Percentiles rank a stretch among this genome's conserved stretches.
Conservation (phyloP, 2,329 filamentous ascomycete genomes). For the Diaporthe ampelina region DNA sequence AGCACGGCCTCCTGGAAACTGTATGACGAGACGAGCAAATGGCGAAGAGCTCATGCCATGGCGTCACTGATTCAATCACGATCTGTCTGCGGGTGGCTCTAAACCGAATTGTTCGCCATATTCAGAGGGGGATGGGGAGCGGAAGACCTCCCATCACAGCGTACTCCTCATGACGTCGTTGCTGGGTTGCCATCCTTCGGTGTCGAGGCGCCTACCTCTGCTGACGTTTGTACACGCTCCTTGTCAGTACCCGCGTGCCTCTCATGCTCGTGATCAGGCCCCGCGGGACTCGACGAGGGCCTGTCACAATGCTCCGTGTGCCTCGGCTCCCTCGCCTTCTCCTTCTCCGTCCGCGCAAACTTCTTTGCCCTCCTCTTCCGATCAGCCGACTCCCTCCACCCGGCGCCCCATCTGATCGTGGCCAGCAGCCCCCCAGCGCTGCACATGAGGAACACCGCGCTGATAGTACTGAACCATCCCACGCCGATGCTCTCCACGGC, state of each 20-base stretch:
- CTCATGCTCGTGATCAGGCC: background rate
- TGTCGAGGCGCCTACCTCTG: background rate
- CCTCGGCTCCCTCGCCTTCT: background rate
- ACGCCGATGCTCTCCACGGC: constrained; percentile 82
- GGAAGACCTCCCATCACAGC: background rate
- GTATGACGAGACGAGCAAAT: background rate
- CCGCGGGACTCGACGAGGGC: background rate
- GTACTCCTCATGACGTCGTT: background rate
- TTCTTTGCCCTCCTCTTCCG: constrained; percentile 57
- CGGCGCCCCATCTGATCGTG: constrained; percentile 63
- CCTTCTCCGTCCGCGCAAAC: constrained; percentile 39
- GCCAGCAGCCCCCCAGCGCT: constrained; percentile 61
- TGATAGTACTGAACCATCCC: constrained; percentile 85
- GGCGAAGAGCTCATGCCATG: background rate
- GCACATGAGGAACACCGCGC: constrained; percentile 67
- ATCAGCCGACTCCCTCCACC: constrained; percentile 69
- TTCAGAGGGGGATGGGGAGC: no score
- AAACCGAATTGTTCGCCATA: background rate
- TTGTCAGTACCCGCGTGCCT: background rate
- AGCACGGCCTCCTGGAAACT: background rate
- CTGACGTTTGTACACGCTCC: background rate
- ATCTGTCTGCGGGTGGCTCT: background rate
- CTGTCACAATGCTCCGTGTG: background rate
- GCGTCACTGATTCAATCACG: background rate
- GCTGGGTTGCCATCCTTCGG: background rate